phyloP scores from a whole-genome alignment of 2,329 filamentous ascomycete genomes.

The Phyllosticta capitalensis region DNA sequence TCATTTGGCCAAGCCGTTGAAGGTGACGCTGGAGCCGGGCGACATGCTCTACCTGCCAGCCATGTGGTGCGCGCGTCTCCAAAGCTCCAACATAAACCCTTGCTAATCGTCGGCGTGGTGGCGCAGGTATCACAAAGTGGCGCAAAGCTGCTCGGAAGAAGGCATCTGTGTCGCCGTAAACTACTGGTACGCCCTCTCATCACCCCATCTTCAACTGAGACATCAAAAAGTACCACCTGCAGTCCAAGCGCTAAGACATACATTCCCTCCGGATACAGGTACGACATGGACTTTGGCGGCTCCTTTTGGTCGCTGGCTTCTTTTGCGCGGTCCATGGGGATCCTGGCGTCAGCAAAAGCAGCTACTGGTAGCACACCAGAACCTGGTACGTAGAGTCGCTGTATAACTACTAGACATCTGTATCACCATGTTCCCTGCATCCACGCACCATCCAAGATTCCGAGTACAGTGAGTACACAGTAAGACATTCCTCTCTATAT shows the following conservation, averaged over 20 bases:
- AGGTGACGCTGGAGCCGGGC: slow-evolving; percentile 60
- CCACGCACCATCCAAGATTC: neutral
- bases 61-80: slow-evolving; percentile 52
- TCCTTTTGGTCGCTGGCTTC: slow-evolving; percentile 53
- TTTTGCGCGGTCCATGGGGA: slow-evolving; percentile 36
- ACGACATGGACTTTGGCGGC: slow-evolving; percentile 69
- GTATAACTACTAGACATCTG: neutral
- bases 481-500: neutral
- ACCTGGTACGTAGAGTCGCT: neutral
- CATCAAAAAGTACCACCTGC: neutral
- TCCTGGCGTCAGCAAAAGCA: neutral
- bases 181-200: slow-evolving; percentile 45
- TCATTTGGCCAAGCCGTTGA: slow-evolving; percentile 47
- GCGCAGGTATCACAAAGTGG: slow-evolving; percentile 66
- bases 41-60: slow-evolving; percentile 78
- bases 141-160: slow-evolving; percentile 57
- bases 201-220: neutral
- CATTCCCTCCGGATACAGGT: slow-evolving; percentile 30
- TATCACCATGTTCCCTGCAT: neutral
- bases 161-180: slow-evolving; percentile 71
- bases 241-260: neutral
- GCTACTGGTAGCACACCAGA: neutral
- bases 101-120: neutral
- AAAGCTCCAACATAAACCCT: neutral
- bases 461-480: neutral